These are phyloP conservation scores for Cymbidium sinense DNA, from an alignment of 106 monocot genomes.

Conservation along the genomic window DNA sequence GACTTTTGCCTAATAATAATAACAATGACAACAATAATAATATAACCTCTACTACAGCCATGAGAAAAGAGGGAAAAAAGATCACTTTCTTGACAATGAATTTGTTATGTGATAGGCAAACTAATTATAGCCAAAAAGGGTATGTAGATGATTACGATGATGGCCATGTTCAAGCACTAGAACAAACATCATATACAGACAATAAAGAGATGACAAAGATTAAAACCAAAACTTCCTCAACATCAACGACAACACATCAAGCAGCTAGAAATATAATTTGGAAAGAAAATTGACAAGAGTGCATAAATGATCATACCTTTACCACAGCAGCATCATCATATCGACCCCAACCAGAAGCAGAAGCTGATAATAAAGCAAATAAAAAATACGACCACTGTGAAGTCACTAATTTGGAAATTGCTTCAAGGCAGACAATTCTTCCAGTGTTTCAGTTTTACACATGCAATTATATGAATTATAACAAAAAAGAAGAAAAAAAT, in stretches of 20 bases:
- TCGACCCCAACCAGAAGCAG: conserved; percentile 95
- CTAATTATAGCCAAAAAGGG: too few species aligned
- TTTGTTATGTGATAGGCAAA: too few species aligned
- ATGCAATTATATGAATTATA: too few species aligned
- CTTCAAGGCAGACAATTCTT: background rate
- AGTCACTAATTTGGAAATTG: background rate
- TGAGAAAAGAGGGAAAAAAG: too few species aligned
- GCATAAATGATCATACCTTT: conserved; percentile 52
- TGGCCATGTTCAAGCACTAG: too few species aligned
- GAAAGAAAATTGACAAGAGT: background rate
- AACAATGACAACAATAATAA: too few species aligned
- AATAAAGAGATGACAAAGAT: background rate
- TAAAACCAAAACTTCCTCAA: background rate
- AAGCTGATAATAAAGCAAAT: conserved; percentile 35
- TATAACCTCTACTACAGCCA: too few species aligned
- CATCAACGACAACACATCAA: background rate
- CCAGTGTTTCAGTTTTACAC: too few species aligned
- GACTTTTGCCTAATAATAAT: too few species aligned
- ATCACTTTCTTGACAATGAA: background rate
- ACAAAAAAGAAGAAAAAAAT: too few species aligned
- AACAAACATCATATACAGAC: background rate
- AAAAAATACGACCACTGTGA: background rate
- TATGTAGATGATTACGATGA: background rate
- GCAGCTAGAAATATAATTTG: background rate
- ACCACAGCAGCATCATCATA: conserved; percentile 98